Evolutionary conservation across 805 yeast genomes (phyloP), one percentile per base, ranked within the genome.

Genomic region (Saccharomyces cerevisiae): DNA sequence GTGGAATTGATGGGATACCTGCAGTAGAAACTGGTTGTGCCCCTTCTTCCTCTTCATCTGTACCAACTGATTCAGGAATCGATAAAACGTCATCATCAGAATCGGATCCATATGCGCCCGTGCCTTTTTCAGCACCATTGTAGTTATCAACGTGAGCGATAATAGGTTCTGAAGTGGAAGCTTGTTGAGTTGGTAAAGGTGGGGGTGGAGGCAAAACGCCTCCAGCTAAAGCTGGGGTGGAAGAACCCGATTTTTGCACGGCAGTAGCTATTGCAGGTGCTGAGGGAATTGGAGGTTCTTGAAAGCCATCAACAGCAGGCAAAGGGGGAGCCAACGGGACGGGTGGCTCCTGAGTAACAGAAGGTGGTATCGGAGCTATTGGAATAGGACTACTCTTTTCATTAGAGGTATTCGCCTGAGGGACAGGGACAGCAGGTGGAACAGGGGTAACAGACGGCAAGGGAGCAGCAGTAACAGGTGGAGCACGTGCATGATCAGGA

Each of bases 301-400:
- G 36, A 14, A 32, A 29, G 6, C 26, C 50, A 22, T 56, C 51
- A n/a, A 55, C 53, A 11, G 61, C 58, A 6, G 76, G 76, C 17
- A 75, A 62, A 13, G 79, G 76, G 11, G 81, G 77, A 2, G 80
- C 74, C 6, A 77, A 69, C 4, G 77, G 73, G 21, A 75, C 67
- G 1, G 71, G 61, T 31, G 68, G 61, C 24, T 63, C 65, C 5
- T 69, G 60, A 49, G 70, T 69, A 11, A 17, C 30, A 13, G 13
- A 1, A 31, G 30, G 41, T 14, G 32, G 51, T 4, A 61, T 55
- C n/a, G 63, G 63, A 22, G 28, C 22, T 3, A 41, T 24, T n/a
- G 71, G 68, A 32, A 14, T 17, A 69, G 68, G 24, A 8, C 4
- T 10, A 26, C 73, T 67, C 29, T 65, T 49, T n/a, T 55, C 54